Conservation (phyloP, 345 rosid species). For the Raphanus raphanistrum region DNA sequence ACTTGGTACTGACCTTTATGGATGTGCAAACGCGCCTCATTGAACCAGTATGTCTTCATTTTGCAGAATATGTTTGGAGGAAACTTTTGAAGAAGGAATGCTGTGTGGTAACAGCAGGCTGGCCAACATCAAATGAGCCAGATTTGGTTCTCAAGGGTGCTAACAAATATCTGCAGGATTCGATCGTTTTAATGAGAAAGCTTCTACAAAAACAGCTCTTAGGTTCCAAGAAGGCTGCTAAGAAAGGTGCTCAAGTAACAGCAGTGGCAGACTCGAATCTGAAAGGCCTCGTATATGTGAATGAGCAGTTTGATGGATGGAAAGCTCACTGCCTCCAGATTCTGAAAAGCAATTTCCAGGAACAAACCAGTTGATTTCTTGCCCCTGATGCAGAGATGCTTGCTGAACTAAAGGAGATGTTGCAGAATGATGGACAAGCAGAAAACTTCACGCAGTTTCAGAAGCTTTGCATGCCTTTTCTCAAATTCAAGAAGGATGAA, state of each 20-base stretch:
- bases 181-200: conserved; percentile 73
- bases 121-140: conserved; percentile 72
- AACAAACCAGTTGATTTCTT: conserved; percentile 44
- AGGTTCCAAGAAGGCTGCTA: conserved; percentile 16
- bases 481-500: conserved; percentile 80
- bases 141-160: conserved; percentile 79
- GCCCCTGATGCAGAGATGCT: conserved; percentile 48
- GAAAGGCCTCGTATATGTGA: conserved; percentile 66
- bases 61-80: conserved; percentile 88
- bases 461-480: conserved; percentile 82
- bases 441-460: conserved; percentile 57
- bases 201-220: conserved; percentile 67
- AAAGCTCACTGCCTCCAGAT: conserved; percentile 76
- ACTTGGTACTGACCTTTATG: no score
- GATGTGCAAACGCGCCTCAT: conserved; percentile 56
- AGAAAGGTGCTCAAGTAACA: no score
- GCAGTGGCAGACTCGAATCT: conserved; percentile 41
- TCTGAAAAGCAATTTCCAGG: conserved; percentile 47
- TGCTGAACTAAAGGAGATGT: not conserved
- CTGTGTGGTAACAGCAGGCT: conserved; percentile 73
- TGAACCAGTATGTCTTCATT: conserved; percentile 90
- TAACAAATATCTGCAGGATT: conserved; percentile 87
- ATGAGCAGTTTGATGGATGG: conserved; percentile 81
- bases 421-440: not conserved
- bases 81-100: conserved; percentile 76